phyloP scores from a whole-genome alignment of 225 moss, liverwort and hornwort genomes.

The Climacium dendroides region DNA sequence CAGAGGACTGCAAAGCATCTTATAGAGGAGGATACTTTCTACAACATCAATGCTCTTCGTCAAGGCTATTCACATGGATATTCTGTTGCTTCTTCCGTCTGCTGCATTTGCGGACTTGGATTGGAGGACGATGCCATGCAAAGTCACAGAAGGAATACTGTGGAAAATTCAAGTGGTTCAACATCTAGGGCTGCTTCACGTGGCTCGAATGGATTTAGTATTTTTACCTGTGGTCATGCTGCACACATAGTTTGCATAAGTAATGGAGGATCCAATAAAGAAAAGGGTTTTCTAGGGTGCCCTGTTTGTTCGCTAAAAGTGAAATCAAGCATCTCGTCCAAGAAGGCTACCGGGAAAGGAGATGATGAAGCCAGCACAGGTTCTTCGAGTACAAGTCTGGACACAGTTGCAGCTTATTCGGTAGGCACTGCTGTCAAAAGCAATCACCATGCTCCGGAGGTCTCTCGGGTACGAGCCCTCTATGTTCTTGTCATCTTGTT shows the following conservation, averaged over 20 bases:
- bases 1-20: conserved; percentile 93
- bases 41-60: conserved; percentile 65
- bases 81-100: conserved; percentile 43
- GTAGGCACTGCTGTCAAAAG: neutral
- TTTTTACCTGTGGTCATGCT: conserved; percentile 54
- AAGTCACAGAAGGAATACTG: neutral
- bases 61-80: conserved; percentile 61
- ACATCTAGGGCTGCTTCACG: neutral
- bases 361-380: neutral
- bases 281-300: conserved; percentile 3
- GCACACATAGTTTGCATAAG: conserved; percentile 41
- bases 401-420: conserved; percentile 4
- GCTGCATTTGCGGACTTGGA: conserved; percentile 59
- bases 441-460: neutral
- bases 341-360: neutral
- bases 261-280: neutral
- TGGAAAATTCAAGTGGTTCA: conserved; percentile 18
- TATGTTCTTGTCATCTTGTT: neutral
- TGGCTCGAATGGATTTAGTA: conserved; percentile 21
- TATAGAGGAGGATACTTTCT: conserved; percentile 83
- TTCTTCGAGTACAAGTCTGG: neutral
- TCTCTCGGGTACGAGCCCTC: conserved; percentile 26
- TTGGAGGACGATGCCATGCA: conserved; percentile 35
- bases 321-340: conserved; percentile 12
- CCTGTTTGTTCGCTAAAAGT: conserved; percentile 36